Evolutionary conservation across 106 monocot genomes (phyloP), one percentile per base, ranked within the genome.

Genomic region (Dendrobium chrysotoxum): DNA sequence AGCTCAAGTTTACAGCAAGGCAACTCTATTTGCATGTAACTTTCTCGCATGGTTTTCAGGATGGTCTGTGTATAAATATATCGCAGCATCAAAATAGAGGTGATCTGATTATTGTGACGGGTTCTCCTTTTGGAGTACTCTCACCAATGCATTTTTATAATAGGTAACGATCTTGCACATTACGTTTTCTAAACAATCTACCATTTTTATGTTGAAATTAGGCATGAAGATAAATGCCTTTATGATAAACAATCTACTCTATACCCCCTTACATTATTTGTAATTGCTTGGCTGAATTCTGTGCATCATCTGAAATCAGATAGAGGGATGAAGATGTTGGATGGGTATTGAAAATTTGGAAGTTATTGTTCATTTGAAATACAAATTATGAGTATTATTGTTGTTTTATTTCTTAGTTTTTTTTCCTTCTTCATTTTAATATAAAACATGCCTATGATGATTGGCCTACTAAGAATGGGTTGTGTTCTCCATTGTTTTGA

Each of bases 101-200:
- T 66, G 92, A 92, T 81, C 72, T 82, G 77, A 85, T 98, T 84
- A 80, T 98, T 21, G 88, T 88, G 39, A 86, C 89, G 79, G 97
- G 97, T 70, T 98, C 97, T 73, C 97, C 97, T 75, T 98, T 98
- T 84, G 97, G 97, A 61, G 75, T 91, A 30, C 65, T 98, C 77
- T 94, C 97, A 44, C 92, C 92, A 16, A 80, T 79, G 11, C 94
- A 98, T 71, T 98, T 97, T 86, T 88, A 89, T 77, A 98, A 98
- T 82, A 94, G 94, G 97, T 91, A 85, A 79, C 20, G 6, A n/a
- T 57, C 46, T 68, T 68, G 67, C 8, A 67, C 28, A 26, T 28
- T 28, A 28, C 20, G 2, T 67, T 67, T 67, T 28, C 11, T 28
- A 26, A 26, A 70, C 30, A 31, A 13, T 28, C 30, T 70, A 12